These are phyloP conservation scores for Dendrostoma leiphaemia DNA, from an alignment of 2,329 filamentous ascomycete species.

Conservation along the genomic window DNA sequence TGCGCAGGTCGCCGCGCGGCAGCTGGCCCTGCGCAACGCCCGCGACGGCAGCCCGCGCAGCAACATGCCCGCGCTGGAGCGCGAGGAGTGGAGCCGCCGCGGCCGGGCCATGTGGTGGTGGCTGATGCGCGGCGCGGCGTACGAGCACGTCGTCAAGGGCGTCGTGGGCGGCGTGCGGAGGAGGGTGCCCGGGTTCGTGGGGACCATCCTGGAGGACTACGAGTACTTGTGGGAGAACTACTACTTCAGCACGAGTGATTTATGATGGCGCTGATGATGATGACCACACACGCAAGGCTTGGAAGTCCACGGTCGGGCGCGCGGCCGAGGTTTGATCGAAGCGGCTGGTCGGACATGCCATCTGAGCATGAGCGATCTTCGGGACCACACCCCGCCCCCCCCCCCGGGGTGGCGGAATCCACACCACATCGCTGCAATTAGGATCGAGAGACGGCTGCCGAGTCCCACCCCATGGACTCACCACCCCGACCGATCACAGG, in stretches of 20 bases:
- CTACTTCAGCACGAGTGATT: conserved; percentile 69
- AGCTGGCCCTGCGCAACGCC: conserved; percentile 50
- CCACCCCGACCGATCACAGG: no score
- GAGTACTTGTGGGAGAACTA: conserved; percentile 98
- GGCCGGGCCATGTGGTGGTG: conserved; percentile 95
- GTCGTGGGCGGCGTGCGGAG: conserved; percentile 71
- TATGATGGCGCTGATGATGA: conserved; percentile 7
- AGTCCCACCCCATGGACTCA: no score
- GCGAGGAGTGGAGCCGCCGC: conserved; percentile 83
- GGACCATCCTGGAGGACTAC: conserved; percentile 89
- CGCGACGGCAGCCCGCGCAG: background rate
- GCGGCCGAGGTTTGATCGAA: no score
- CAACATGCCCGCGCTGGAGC: conserved; percentile 79
- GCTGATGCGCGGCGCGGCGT: conserved; percentile 94
- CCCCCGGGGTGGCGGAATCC: no score
- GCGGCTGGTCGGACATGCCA: no score
- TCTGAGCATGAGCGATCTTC: no score
- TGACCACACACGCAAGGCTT: no score
- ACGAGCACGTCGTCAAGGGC: conserved; percentile 83
- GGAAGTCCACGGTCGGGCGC: no score
- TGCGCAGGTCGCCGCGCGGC: conserved; percentile 85
- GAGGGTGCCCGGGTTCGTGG: conserved; percentile 76
- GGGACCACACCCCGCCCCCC: no score
- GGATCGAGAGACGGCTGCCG: no score
- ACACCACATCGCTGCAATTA: no score